A percentile compares a stretch with the other conserved stretches of the same genome.
These are phyloP conservation scores for Lichtheimia hyalospora DNA, from an alignment of 371 early-diverging fungal species.

Conservation along the genomic window DNA sequence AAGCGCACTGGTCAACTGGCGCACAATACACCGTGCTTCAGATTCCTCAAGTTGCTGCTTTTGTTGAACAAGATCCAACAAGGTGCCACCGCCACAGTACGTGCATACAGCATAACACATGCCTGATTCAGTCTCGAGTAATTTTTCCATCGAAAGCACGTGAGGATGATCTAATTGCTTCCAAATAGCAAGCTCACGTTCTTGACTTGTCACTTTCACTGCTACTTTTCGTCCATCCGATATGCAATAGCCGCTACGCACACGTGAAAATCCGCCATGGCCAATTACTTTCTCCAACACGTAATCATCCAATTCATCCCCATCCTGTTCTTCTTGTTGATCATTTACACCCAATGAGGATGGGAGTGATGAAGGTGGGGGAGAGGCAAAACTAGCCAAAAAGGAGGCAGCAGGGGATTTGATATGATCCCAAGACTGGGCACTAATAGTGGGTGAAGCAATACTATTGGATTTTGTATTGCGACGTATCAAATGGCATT, in stretches of 20 bases:
- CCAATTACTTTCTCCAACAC: constrained; percentile 59
- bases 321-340: constrained; percentile 35
- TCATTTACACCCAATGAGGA: no score
- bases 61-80: constrained; percentile 38
- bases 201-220: constrained; percentile 57
- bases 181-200: constrained; percentile 73
- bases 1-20: constrained; percentile 76
- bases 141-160: constrained; percentile 61
- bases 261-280: constrained; percentile 67
- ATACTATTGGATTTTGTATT: background rate
- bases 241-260: constrained; percentile 56
- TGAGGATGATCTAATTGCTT: constrained; percentile 65
- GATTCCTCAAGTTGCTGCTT: constrained; percentile 33
- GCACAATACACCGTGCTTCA: constrained; percentile 46
- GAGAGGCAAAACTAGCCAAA: constrained; percentile 52
- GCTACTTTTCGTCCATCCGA: constrained; percentile 44
- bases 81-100: constrained; percentile 58
- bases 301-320: constrained; percentile 71
- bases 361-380: constrained; percentile 12
- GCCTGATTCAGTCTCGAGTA: constrained; percentile 65
- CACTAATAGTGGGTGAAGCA: constrained; percentile 21
- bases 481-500: constrained; percentile 12
- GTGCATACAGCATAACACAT: constrained; percentile 67
- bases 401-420: constrained; percentile 67
- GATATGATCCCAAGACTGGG: constrained; percentile 45